Base-by-base conservation (phyloP, 2,329 filamentous ascomycete species). In the Penicillium sp. region DNA sequence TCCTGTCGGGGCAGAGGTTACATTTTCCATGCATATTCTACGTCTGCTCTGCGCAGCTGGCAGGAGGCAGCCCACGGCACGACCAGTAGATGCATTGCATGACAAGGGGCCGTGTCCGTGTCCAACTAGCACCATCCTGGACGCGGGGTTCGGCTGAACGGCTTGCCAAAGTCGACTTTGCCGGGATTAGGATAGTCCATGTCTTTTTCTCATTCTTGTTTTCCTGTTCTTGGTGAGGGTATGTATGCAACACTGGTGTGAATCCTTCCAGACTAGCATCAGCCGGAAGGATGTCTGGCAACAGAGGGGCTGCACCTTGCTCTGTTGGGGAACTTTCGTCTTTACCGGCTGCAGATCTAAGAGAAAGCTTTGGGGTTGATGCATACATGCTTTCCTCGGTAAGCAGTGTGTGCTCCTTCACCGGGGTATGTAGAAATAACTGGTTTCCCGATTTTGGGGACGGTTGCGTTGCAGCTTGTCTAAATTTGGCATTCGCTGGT, bases 11-110 rank as follows among this genome's bases (percentile, higher is more conserved):
- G 42, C 34, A 63, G 42, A 54, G 42, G 59, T 64, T 61, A 64
- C 59, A 67, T 67, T 62, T 72, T 72, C 71, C 64, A 72, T 72
- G 70, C 71, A 72, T 70, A 47, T 73, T 73, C 70, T 72, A 64
- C 69, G 68, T 59, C 62, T 57, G 65, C 65, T 72, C 67, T 65
- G 55, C 48, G 51, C 48, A 51, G 44, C 21, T 37, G 16, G 24
- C 23, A 42, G 34, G 7, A 50, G 36, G 47, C 21, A 29, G 34
- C 24, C 21, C 16, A n/a, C 34, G 24, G 24, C 24, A 43, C 24
- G 37, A 10, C 34, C 48, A 37, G 26, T 28, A 43, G 19, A 7
- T 40, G 29, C 48, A 47, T 53, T 51, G 42, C 49, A 51, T 52
- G 46, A 60, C 54, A 56, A n/a, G 39, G 50, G 51, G 51, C 54